These are phyloP conservation scores for Hypoxylon subgilvum DNA, from an alignment of 495 filamentous ascomycete genomes.

Conservation along the genomic window DNA sequence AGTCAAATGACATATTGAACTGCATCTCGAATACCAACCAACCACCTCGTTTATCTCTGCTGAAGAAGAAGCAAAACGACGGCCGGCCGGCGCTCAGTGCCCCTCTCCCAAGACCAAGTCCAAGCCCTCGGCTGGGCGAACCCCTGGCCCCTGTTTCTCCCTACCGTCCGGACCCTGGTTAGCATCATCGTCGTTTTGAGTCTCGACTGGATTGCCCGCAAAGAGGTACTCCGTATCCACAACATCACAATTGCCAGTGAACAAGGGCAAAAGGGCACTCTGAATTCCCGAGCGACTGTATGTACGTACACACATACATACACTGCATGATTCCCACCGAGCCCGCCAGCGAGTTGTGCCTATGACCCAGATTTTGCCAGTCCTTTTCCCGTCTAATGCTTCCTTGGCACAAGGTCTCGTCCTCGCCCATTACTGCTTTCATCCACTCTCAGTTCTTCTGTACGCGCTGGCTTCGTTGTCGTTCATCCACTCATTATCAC, in stretches of 20 bases:
- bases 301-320: slow-evolving; percentile 12
- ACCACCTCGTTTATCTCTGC: slow-evolving; percentile 15
- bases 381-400: slow-evolving; percentile 38
- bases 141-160: slow-evolving; percentile 32
- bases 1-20: slow-evolving; percentile 25
- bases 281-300: not conserved
- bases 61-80: slow-evolving; percentile 8
- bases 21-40: slow-evolving; percentile 9
- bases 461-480: slow-evolving; percentile 39
- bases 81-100: slow-evolving; percentile 18
- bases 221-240: slow-evolving; percentile 35
- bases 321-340: slow-evolving; percentile 24
- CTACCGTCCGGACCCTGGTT: slow-evolving; percentile 31
- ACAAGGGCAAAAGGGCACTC: slow-evolving; percentile 3
- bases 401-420: slow-evolving; percentile 38
- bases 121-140: slow-evolving; percentile 32
- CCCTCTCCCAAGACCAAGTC: slow-evolving; percentile 19
- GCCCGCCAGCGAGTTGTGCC: slow-evolving; percentile 31
- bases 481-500: slow-evolving; percentile 37
- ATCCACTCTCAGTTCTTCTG: slow-evolving; percentile 33
- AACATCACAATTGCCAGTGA: slow-evolving; percentile 15
- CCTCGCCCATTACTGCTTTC: slow-evolving; percentile 30
- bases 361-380: slow-evolving; percentile 39
- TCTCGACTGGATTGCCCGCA: slow-evolving; percentile 27
- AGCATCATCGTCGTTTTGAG: slow-evolving; percentile 41